Evolutionary conservation across 2,329 filamentous ascomycete genomes (phyloP).

Genomic region (Aquanectria penicillioides): DNA sequence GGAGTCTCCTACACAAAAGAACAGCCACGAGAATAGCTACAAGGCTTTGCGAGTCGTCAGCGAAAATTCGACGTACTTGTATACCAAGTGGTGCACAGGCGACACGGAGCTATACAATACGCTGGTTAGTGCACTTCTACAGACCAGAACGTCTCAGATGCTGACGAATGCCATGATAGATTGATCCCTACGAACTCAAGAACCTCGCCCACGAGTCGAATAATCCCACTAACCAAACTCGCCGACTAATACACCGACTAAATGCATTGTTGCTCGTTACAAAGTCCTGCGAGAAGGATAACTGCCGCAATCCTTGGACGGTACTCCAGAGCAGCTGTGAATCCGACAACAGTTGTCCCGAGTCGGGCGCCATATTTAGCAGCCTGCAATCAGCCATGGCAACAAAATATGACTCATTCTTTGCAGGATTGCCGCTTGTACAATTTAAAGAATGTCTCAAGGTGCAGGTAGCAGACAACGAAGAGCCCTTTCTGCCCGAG

Average conservation of each 20-base stretch:
- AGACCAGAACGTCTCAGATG: not conserved
- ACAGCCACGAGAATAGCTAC: conserved; percentile 59
- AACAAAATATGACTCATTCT: conserved; percentile 16
- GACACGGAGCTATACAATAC: conserved; percentile 61
- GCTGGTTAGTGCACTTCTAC: conserved; percentile 47
- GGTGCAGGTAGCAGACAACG: conserved; percentile 12
- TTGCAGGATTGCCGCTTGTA: conserved; percentile 12
- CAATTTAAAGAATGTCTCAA: conserved; percentile 18
- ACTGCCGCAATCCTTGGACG: conserved; percentile 64
- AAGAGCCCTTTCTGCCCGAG: conserved; percentile 14
- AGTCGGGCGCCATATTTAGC: conserved; percentile 2
- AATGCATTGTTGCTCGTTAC: conserved; percentile 67
- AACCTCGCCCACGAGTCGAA: conserved; percentile 8
- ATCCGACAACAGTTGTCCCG: not conserved
- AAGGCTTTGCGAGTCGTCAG: conserved; percentile 60
- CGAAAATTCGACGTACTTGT: conserved; percentile 61
- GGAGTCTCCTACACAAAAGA: conserved; percentile 33
- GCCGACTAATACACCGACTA: conserved; percentile 54
- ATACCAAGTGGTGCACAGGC: conserved; percentile 64
- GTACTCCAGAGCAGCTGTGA: conserved; percentile 26
- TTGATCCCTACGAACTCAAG: conserved; percentile 13
- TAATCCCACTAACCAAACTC: conserved; percentile 28
- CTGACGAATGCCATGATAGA: not conserved
- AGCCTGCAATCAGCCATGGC: conserved; percentile 15
- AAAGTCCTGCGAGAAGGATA: conserved; percentile 65